Evolutionary conservation across 352 stramenopile genomes (phyloP), one percentile per base, ranked within the genome.

Genomic region (Pilasporangium apinafurcum): DNA sequence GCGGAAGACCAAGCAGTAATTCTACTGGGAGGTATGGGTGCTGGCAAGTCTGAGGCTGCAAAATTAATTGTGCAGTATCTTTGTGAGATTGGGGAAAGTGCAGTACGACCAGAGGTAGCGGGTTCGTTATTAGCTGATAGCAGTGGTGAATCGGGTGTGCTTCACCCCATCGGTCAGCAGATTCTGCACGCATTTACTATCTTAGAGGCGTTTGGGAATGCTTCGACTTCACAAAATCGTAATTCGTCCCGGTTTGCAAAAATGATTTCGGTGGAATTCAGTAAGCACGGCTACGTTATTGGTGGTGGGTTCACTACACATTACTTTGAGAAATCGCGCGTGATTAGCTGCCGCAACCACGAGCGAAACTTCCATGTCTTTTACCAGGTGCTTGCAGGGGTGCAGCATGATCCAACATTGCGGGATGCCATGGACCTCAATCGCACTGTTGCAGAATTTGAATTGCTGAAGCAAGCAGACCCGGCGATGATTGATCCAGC

Each of bases 341-440:
- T 97, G 1, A 80, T 96, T 48, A 59, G 82, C 8, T 68, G 71
- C 26, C 65, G 73, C 5, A 65, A 59, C 8, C 66, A 77, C 24
- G 89, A 97, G 44, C 79, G 92, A 13, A 97, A 96, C 55, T 98
- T 97, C 40, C 92, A 98, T 53, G 75, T 96, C 14, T 95, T 97
- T 45, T 97, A 98, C 57, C 86, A 97, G 53, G 57, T 97, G 1
- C 61, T 95, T 12, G 69, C 76, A 0, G 85, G 77, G 14, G 65
- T 88, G 7, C 69, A 86, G 27, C 67, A 87, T 44, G 79, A 91
- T 36, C 77, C 80, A 4, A 60, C 54, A 14, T 57, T 91, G 12
- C 68, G 72, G 7, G 78, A 91, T 51, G 61, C 65, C 1, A 49
- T 91, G 6, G 78, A 87, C 24, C 47, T 91, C 21, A 89, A 85